These are phyloP conservation scores for Suillus sp. DNA, from an alignment of 768 basidiomycete species.

Conservation along the genomic window DNA sequence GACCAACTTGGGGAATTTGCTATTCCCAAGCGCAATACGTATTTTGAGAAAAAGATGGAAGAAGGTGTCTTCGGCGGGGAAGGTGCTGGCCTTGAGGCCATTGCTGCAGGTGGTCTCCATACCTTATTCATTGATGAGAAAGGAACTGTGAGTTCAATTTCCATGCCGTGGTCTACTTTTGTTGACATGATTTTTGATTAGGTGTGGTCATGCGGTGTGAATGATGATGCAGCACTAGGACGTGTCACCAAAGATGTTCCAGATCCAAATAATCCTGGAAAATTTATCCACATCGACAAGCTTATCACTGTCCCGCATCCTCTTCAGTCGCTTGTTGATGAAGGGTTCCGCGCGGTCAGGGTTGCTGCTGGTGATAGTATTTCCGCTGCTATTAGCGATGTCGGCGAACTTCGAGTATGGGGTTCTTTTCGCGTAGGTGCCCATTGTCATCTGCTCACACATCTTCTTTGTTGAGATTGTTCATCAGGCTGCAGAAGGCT, in stretches of 20 bases:
- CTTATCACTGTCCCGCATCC: constrained; percentile 63
- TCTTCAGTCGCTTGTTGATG: constrained; percentile 67
- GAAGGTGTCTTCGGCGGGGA: constrained; percentile 70
- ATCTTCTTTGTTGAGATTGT: constrained; percentile 13
- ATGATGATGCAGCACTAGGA: constrained; percentile 88
- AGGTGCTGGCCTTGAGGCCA: constrained; percentile 77
- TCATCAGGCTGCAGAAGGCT: constrained; percentile 69
- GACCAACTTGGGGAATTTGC: constrained; percentile 68
- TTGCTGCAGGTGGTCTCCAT: constrained; percentile 88
- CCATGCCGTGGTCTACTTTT: constrained; percentile 12
- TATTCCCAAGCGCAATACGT: constrained; percentile 75
- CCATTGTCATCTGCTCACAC: constrained; percentile 6
- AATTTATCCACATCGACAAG: constrained; percentile 55
- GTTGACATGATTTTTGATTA: constrained; percentile 28
- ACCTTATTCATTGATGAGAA: constrained; percentile 86
- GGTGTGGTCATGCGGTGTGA: constrained; percentile 86
- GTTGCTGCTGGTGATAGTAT: constrained; percentile 88
- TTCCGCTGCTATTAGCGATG: constrained; percentile 77
- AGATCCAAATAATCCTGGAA: constrained; percentile 58
- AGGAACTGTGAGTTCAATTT: constrained; percentile 69
- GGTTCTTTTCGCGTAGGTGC: constrained; percentile 80
- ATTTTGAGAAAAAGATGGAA: constrained; percentile 76
- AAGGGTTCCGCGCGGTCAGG: constrained; percentile 81
- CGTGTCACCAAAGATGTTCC: constrained; percentile 67
- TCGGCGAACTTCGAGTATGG: constrained; percentile 88